Base-by-base conservation (phyloP, 2,329 filamentous ascomycete species). In the Seiridium unicorne region DNA sequence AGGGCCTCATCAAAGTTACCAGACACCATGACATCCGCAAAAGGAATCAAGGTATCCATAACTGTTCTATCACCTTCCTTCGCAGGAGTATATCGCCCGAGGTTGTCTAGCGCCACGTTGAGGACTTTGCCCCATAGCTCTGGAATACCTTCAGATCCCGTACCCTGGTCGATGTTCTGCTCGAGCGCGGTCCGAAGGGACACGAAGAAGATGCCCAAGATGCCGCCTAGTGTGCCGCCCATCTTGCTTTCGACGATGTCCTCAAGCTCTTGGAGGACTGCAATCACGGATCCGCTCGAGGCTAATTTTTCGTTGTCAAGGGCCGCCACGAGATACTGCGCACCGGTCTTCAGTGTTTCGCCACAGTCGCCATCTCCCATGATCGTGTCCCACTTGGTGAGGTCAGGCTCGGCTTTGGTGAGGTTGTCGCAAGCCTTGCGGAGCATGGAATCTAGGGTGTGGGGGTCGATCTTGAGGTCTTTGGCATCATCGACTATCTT, bases 311-410 rank as follows among this genome's bases (percentile, higher is more conserved):
- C 66, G 7, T 63, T 58, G 56, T 81, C 75, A 4, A 84, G 67
- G 0, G 79, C 80, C 0, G 84, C 83, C 2, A 84, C 68, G 6
- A 84, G 68, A 3, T 72, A 72, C 4, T 69, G 77, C 0, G 83
- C 83, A 0, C 84, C 84, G 0, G 79, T 81, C 72, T 83, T 81
- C 58, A 86, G 75, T 3, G 83, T 85, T 68, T 89, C 84, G 44
- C 87, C 87, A 68, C 86, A 89, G 72, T 89, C 86, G 9, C 86
- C 86, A 65, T 89, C 87, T 42, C 85, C 86, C 80, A 88, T 84
- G 51, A 85, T 70, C 4, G 82, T 86, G 69, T 89, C 85, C 81
- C 83, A 88, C 62, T 76, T 81, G 1, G 87, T 89, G 48, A 89
- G 74, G 60, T 88, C 82, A 0, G 85, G 85, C 69, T 89, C 86